Percentiles rank a stretch among this genome's conserved stretches.
Evolutionary conservation across 352 stramenopile species (phyloP).

Genomic region (Plasmopara halstedii): DNA sequence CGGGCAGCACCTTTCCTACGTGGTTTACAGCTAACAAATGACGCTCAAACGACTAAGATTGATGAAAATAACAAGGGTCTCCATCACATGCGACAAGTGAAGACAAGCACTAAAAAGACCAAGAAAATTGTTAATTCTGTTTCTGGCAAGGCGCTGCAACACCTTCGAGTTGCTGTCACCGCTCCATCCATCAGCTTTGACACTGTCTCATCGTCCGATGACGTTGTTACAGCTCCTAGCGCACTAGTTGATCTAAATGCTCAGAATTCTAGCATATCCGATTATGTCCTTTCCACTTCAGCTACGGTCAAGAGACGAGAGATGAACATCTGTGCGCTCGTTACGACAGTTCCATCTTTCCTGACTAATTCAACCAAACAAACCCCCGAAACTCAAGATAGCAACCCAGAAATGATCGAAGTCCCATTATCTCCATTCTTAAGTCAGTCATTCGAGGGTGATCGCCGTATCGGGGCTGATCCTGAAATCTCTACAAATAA

Average conservation of each 20-base stretch:
- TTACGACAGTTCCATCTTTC: background rate
- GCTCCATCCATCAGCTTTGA: background rate
- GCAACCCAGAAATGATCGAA: background rate
- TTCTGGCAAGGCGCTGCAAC: background rate
- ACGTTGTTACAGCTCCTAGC: background rate
- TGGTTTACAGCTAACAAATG: constrained; percentile 1
- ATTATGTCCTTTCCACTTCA: background rate
- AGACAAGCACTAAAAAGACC: background rate
- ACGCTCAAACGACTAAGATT: constrained; percentile 4
- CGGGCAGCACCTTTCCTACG: constrained; percentile 5
- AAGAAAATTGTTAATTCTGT: background rate
- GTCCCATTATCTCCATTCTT: background rate
- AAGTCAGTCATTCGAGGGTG: background rate
- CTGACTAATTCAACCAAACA: background rate
- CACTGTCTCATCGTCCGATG: background rate
- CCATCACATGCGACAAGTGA: background rate
- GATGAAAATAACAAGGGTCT: constrained; percentile 11
- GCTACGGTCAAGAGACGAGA: background rate
- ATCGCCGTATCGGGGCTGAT: background rate
- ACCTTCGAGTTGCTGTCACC: background rate
- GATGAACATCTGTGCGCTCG: background rate
- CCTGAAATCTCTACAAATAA: background rate
- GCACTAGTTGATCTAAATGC: background rate
- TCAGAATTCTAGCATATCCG: background rate
- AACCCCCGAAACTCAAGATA: background rate